phyloP scores from a whole-genome alignment of 768 basidiomycete species.

The Cantharellus anzutake region DNA sequence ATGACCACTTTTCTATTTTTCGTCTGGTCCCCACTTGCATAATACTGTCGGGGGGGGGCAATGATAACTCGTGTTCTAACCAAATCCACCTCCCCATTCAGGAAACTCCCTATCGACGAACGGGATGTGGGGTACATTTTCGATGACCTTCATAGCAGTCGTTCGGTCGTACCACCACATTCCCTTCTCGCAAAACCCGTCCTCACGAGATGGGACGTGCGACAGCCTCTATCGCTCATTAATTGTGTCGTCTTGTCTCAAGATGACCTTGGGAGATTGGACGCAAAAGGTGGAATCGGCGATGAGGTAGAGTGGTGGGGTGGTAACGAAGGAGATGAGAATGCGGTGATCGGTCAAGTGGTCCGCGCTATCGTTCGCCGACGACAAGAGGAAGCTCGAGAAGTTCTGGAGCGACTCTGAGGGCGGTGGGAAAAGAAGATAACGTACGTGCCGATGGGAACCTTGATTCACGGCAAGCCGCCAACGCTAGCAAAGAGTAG shows the following conservation, averaged over 20 bases:
- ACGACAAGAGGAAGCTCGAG: conserved; percentile 37
- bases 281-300: conserved; percentile 10
- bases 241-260: conserved; percentile 77
- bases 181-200: conserved; percentile 52
- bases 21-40: too few species aligned
- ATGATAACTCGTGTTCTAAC: neutral
- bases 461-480: too few species aligned
- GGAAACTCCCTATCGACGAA: conserved; percentile 60
- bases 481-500: too few species aligned
- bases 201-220: conserved; percentile 65
- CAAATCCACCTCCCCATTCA: conserved; percentile 14
- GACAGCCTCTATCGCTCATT: conserved; percentile 40
- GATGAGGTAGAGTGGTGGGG: conserved; percentile 17
- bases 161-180: conserved; percentile 63
- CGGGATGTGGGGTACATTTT: conserved; percentile 71
- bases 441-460: too few species aligned
- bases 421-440: too few species aligned
- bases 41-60: too few species aligned
- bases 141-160: conserved; percentile 57
- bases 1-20: too few species aligned
- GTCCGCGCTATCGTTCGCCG: conserved; percentile 32
- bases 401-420: too few species aligned
- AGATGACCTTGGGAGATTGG: conserved; percentile 32
- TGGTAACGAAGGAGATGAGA: conserved; percentile 32
- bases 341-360: conserved; percentile 17